Conservation (phyloP, 2,329 filamentous ascomycete genomes). For the Pseudogymnoascus sp. region DNA sequence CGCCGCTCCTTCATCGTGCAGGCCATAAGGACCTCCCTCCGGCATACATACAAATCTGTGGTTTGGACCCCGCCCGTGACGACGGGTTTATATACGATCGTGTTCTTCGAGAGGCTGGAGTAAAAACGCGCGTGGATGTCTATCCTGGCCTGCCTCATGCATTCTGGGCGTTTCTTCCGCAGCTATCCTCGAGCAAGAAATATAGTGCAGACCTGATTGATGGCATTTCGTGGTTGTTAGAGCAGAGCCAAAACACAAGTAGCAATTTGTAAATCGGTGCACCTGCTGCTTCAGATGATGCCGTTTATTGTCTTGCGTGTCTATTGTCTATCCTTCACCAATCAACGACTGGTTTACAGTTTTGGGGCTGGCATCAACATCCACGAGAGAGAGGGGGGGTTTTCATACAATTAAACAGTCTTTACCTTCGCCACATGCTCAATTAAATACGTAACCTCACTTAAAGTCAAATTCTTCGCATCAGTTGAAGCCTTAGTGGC, state of each 20-base stretch:
- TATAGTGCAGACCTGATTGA: constrained; percentile 21
- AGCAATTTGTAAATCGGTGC: not conserved
- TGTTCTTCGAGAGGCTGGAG: constrained; percentile 31
- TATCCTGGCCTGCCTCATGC: constrained; percentile 30
- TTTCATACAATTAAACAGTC: not conserved
- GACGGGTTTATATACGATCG: constrained; percentile 44
- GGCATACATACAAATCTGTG: constrained; percentile 41
- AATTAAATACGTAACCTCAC: not conserved
- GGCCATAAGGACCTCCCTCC: constrained; percentile 31
- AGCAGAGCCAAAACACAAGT: not conserved
- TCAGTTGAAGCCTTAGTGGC: not conserved
- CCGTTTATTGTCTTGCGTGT: not conserved
- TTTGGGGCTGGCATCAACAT: not conserved
- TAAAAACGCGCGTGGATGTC: constrained; percentile 26
- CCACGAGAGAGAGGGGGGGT: not conserved
- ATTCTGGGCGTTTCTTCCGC: constrained; percentile 26
- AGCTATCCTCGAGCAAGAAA: constrained; percentile 21
- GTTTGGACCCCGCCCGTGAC: constrained; percentile 41
- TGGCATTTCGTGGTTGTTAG: constrained; percentile 19
- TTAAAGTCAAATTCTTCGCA: not conserved
- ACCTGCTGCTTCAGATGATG: not conserved
- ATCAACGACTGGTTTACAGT: not conserved
- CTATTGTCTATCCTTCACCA: not conserved
- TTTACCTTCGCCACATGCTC: not conserved
- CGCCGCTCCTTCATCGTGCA: constrained; percentile 13